Percentiles rank a stretch among this genome's conserved stretches.
Conservation (phyloP, 2,329 filamentous ascomycete species). For the Claviceps arundinis region DNA sequence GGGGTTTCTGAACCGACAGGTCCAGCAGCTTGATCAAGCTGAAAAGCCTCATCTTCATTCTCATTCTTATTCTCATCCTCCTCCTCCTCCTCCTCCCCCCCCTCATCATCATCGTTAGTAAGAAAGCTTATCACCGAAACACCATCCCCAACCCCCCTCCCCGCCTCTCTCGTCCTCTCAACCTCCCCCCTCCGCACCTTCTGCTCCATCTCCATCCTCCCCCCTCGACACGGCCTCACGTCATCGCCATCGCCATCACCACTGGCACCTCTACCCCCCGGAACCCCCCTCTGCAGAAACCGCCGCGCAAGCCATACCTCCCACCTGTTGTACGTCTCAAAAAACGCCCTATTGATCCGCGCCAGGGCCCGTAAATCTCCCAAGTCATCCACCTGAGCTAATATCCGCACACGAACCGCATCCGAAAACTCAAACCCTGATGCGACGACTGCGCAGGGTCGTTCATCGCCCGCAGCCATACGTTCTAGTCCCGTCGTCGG, state of each 20-base stretch:
- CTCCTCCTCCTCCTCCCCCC: slow-evolving; percentile 10
- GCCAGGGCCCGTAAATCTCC: slow-evolving; percentile 30
- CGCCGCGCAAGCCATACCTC: slow-evolving; percentile 26
- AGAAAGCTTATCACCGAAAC: not conserved
- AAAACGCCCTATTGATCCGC: slow-evolving; percentile 28
- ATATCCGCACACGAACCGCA: slow-evolving; percentile 24
- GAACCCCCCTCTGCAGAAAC: slow-evolving; percentile 17
- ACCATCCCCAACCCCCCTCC: not conserved
- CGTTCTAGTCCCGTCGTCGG: slow-evolving; percentile 15
- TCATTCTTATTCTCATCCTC: slow-evolving; percentile 13
- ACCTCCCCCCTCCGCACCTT: slow-evolving; percentile 21
- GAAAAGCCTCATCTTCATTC: slow-evolving; percentile 13
- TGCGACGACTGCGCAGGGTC: slow-evolving; percentile 16
- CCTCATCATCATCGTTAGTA: slow-evolving; percentile 8
- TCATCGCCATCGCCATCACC: no score
- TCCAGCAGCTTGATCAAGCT: slow-evolving; percentile 10
- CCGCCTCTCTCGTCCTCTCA: slow-evolving; percentile 16
- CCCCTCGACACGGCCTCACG: no score
- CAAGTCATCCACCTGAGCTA: slow-evolving; percentile 25
- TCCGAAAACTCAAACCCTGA: slow-evolving; percentile 24
- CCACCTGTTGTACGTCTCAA: slow-evolving; percentile 30
- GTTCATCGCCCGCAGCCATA: slow-evolving; percentile 17
- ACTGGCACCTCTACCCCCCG: no score
- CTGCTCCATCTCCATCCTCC: slow-evolving; percentile 13
- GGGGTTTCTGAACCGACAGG: not conserved